Base-by-base conservation (phyloP, 257 asterid species). In the Plectranthus barbatus region DNA sequence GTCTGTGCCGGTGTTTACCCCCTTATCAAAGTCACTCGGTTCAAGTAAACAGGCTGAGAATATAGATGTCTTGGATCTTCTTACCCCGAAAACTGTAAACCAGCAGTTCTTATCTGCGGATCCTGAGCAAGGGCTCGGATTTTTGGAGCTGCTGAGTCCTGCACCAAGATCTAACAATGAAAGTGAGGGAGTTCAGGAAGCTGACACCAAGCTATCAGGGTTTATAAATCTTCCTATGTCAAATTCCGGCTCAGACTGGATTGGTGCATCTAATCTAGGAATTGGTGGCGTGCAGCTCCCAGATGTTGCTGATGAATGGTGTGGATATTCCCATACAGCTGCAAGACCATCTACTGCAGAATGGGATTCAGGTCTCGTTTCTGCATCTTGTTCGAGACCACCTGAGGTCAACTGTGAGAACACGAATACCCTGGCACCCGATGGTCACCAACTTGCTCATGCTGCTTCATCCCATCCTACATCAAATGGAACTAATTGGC, bases 301-400 rank as follows among this genome's bases (percentile, higher is more conserved):
- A n/a, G 85, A 79, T 58, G 72, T 80, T 47, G 79, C 86, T 47
- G 67, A 69, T 48, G 81, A 82, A 7, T 77, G 83, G 85, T 77
- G 83, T 49, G 72, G 75, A 64, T 65, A 61, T 72, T 68, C 87
- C 44, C 63, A 77, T 21, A 40, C 78, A 29, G 68, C 73, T 9
- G 66, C 83, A 51, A 83, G 77, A 70, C 72, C 69, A 12, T 49
- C 57, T 37, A 68, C 56, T 24, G 72, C 77, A 37, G 86, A 73
- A 59, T 77, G 88, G 85, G 79, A 77, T 57, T 54, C 77, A 2
- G 69, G 67, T 42, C 74, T 73, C 12, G 67, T 68, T 68, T 58
- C 86, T 17, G 53, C 71, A 18, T 66, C 78, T 49, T 68, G 83
- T 13, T 29, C 19, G 29, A 77, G 66, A 58, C 86, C 76, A 14